Percentiles rank a stretch among this genome's conserved stretches.
Conservation (phyloP, 495 filamentous ascomycete species). For the Viridothelium virens region DNA sequence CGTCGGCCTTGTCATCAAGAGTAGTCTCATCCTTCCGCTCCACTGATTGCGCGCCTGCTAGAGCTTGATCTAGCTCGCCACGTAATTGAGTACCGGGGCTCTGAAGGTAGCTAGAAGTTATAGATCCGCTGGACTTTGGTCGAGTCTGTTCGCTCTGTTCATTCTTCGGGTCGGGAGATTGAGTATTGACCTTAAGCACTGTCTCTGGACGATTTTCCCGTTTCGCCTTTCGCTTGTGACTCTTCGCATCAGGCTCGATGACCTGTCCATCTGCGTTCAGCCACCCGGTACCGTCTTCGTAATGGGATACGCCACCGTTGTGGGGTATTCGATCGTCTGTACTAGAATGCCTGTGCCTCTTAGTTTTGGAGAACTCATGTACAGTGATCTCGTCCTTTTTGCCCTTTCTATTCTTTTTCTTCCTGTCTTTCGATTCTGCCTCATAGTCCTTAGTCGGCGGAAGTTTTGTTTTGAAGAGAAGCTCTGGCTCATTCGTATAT, state of each 20-base stretch:
- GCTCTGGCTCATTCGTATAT: constrained; percentile 68
- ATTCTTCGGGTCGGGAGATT: background rate
- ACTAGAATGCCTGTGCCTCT: constrained; percentile 64
- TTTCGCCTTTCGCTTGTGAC: constrained; percentile 22
- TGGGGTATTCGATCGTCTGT: constrained; percentile 44
- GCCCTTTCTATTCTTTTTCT: constrained; percentile 47
- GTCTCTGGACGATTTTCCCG: constrained; percentile 16
- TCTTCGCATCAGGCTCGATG: constrained; percentile 48
- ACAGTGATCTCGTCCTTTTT: constrained; percentile 54
- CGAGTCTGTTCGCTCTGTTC: background rate
- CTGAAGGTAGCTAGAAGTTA: background rate
- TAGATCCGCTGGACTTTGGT: background rate
- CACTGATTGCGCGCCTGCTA: background rate
- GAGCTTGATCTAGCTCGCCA: background rate
- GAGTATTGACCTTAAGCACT: background rate
- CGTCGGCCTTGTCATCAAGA: background rate
- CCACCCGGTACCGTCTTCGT: constrained; percentile 79
- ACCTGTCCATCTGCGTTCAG: constrained; percentile 70
- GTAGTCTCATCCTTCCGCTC: background rate
- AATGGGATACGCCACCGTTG: constrained; percentile 44
- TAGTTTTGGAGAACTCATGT: constrained; percentile 74
- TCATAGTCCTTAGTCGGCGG: constrained; percentile 48
- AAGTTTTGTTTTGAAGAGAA: constrained; percentile 74
- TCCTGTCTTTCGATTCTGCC: constrained; percentile 39
- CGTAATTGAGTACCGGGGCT: constrained; percentile 7